phyloP scores from a whole-genome alignment of 805 yeast genomes.

The Blastobotrys terrestris region DNA sequence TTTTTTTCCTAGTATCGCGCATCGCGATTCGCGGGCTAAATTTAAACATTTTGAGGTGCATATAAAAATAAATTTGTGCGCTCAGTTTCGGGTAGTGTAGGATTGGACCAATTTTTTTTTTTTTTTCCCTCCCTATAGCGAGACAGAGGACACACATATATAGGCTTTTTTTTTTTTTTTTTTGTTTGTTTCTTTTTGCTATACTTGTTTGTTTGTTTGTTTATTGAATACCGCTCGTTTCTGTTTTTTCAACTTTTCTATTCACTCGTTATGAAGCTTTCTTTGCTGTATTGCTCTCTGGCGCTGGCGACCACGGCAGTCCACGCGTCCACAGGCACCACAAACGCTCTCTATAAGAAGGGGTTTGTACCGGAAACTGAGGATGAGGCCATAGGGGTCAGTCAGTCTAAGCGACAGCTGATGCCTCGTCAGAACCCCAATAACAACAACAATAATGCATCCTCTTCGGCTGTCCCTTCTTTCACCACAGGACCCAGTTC shows the following conservation, averaged over 20 bases:
- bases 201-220: too few relatives aligned
- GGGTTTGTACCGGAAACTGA: neutral
- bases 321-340: neutral
- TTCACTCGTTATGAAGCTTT: neutral
- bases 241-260: too few relatives aligned
- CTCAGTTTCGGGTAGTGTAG: neutral
- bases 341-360: neutral
- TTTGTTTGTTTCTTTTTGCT: neutral
- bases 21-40: neutral
- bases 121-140: neutral
- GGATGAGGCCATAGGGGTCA: neutral
- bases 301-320: slow-evolving; percentile 2
- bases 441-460: neutral
- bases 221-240: too few relatives aligned
- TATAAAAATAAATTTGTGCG: neutral
- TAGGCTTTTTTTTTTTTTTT: neutral
- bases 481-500: slow-evolving; percentile 2
- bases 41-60: neutral
- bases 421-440: neutral
- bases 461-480: slow-evolving; percentile 5
- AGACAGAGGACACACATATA: too few relatives aligned
- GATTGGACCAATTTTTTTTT: neutral
- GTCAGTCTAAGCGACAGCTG: neutral
- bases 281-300: neutral
- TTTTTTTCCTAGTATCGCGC: neutral